Evolutionary conservation across 306 rosid species (phyloP).

Genomic region (Sesbania bispinosa): DNA sequence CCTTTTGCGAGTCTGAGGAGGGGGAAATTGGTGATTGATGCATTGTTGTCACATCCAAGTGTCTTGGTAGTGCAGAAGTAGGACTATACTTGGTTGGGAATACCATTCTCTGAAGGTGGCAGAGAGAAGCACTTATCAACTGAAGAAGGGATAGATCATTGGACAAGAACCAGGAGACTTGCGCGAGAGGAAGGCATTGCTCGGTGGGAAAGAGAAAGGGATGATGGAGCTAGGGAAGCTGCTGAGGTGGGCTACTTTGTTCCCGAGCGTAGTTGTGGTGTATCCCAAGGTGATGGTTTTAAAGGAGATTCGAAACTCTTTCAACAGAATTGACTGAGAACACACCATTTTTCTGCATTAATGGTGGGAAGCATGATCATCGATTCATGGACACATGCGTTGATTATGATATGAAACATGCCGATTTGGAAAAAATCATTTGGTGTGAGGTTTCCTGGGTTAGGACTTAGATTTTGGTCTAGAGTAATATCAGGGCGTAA

Average conservation of each 20-base stretch:
- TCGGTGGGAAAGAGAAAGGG: slow-evolving; percentile 64
- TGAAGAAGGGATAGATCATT: slow-evolving; percentile 82
- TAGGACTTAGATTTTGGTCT: slow-evolving; percentile 71
- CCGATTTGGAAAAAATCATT: slow-evolving; percentile 81
- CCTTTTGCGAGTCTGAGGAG: slow-evolving; percentile 88
- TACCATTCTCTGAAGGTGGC: slow-evolving; percentile 57
- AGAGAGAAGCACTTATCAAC: slow-evolving; percentile 43
- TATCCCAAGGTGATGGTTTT: slow-evolving; percentile 40
- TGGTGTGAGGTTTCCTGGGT: slow-evolving; percentile 68
- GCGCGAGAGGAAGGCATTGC: slow-evolving; percentile 70
- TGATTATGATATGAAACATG: slow-evolving; percentile 72
- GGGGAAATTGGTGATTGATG: slow-evolving; percentile 85
- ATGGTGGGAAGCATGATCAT: slow-evolving; percentile 75
- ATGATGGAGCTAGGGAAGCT: slow-evolving; percentile 68
- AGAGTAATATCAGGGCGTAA: slow-evolving; percentile 48
- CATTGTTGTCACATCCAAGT: slow-evolving; percentile 68
- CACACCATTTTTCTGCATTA: slow-evolving; percentile 49
- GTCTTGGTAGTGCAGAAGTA: slow-evolving; percentile 71
- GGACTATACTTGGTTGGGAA: slow-evolving; percentile 87
- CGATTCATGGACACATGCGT: slow-evolving; percentile 79
- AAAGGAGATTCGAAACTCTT: slow-evolving; percentile 37
- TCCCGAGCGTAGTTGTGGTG: slow-evolving; percentile 46
- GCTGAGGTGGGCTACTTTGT: slow-evolving; percentile 72
- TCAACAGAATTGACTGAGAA: slow-evolving; percentile 28
- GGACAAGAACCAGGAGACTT: slow-evolving; percentile 71